These are phyloP conservation scores for Hawksworthiomyces lignivorus DNA, from an alignment of 2,329 filamentous ascomycete species.

Conservation along the genomic window DNA sequence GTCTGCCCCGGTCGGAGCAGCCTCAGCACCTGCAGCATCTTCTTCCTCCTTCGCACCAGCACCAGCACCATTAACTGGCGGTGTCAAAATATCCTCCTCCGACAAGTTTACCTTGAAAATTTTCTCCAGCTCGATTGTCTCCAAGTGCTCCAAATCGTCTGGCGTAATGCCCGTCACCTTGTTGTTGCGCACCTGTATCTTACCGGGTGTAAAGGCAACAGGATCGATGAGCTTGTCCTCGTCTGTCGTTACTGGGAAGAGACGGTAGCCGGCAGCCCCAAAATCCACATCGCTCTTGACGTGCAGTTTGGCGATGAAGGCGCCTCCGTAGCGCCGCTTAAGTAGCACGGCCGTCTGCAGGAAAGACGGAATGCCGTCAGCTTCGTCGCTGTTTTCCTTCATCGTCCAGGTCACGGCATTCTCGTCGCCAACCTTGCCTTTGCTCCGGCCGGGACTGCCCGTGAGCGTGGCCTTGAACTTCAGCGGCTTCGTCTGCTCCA, in stretches of 20 bases:
- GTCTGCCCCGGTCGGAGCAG: background rate
- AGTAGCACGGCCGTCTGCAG: slow-evolving; percentile 11
- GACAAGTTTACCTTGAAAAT: slow-evolving; percentile 5
- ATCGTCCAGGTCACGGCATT: slow-evolving; percentile 8
- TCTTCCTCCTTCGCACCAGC: background rate
- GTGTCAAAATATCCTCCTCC: slow-evolving; percentile 3
- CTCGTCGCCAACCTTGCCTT: slow-evolving; percentile 1
- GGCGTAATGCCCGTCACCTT: background rate
- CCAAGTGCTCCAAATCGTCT: slow-evolving; percentile 2
- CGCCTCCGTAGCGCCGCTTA: background rate
- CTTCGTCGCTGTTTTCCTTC: slow-evolving; percentile 5
- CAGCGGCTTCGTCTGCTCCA: slow-evolving; percentile 5
- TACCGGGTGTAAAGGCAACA: slow-evolving; percentile 3
- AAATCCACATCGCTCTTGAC: slow-evolving; percentile 3
- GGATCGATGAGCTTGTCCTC: slow-evolving; percentile 7
- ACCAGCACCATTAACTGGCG: background rate
- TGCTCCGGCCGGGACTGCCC: slow-evolving; percentile 1
- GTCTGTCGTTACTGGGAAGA: background rate
- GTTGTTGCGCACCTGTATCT: slow-evolving; percentile 6
- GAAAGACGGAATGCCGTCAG: slow-evolving; percentile 8
- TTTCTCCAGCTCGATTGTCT: background rate
- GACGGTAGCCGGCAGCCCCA: background rate
- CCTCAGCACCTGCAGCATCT: background rate
- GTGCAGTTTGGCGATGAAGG: slow-evolving; percentile 3
- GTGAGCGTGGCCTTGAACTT: slow-evolving; percentile 8